phyloP scores from a whole-genome alignment of 306 rosid genomes.

The Quercus ilex region DNA sequence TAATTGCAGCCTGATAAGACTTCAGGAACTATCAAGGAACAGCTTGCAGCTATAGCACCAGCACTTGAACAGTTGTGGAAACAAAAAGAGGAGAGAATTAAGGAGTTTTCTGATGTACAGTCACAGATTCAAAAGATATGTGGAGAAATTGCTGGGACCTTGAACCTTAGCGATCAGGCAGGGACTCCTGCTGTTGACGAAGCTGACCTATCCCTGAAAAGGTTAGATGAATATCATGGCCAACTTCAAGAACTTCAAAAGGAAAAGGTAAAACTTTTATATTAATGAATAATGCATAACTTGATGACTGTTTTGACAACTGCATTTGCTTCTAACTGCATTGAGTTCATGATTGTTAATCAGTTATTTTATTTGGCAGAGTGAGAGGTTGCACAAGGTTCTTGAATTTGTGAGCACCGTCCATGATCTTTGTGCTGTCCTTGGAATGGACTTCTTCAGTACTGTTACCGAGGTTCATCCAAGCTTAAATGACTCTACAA shows the following conservation, averaged over 20 bases:
- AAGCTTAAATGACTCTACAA: conserved; percentile 86
- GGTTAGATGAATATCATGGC: conserved; percentile 76
- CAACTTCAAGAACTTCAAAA: conserved; percentile 97
- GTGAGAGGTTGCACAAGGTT: conserved; percentile 84
- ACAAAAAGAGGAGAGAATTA: conserved; percentile 89
- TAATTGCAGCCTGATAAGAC: conserved; percentile 46
- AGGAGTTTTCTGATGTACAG: conserved; percentile 84
- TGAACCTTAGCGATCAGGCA: conserved; percentile 42
- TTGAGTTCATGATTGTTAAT: conserved; percentile 18
- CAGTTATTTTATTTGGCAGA: conserved; percentile 49
- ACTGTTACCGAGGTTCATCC: conserved; percentile 98
- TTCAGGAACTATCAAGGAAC: conserved; percentile 62
- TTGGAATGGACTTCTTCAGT: conserved; percentile 91
- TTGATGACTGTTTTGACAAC: conserved; percentile 7
- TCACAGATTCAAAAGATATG: conserved; percentile 89
- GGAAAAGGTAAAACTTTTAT: conserved; percentile 70
- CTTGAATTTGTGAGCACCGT: conserved; percentile 86
- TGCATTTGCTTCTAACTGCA: conserved; percentile 6
- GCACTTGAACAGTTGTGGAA: conserved; percentile 79
- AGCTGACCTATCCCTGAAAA: conserved; percentile 79
- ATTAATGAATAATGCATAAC: conserved; percentile 13
- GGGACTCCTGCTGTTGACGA: conserved; percentile 63
- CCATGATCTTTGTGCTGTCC: conserved; percentile 96
- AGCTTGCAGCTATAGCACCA: conserved; percentile 86
- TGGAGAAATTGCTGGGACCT: conserved; percentile 85